Evolutionary conservation across 176 grass and related monocot species (phyloP).

Genomic region (Oryza brachyantha): DNA sequence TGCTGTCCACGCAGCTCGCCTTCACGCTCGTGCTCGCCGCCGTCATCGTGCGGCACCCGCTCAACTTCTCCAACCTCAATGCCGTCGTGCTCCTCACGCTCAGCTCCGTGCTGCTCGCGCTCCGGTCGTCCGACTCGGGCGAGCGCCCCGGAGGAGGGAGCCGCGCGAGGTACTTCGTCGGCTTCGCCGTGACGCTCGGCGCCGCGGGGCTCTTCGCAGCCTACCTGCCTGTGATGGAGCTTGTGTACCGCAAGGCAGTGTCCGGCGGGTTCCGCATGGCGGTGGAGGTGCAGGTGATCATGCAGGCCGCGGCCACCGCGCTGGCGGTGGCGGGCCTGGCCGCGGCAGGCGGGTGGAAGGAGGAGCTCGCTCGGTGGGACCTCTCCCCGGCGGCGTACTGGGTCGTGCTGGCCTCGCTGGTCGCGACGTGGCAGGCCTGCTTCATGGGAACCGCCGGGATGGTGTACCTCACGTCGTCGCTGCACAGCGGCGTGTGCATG

Average conservation of each 20-base stretch:
- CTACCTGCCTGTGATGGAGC: conserved; percentile 88
- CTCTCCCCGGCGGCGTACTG: conserved; percentile 54
- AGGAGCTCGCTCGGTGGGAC: conserved; percentile 58
- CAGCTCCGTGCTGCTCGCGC: conserved; percentile 68
- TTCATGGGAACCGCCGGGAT: conserved; percentile 90
- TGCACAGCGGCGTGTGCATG: conserved; percentile 97
- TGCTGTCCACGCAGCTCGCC: conserved; percentile 86
- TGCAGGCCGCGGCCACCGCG: conserved; percentile 80
- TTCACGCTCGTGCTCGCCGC: conserved; percentile 83
- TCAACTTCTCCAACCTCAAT: conserved; percentile 88
- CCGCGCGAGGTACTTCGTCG: conserved; percentile 47
- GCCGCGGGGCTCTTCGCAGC: conserved; percentile 74
- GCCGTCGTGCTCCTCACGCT: conserved; percentile 82
- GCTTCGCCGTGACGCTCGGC: conserved; percentile 75
- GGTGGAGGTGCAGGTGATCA: conserved; percentile 85
- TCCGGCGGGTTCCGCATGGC: conserved; percentile 63
- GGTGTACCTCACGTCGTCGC: conserved; percentile 87
- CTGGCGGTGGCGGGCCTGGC: conserved; percentile 58
- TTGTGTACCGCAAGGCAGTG: conserved; percentile 59
- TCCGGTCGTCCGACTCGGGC: conserved; percentile 44
- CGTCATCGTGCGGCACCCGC: conserved; percentile 70
- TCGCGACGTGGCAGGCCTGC: conserved; percentile 81
- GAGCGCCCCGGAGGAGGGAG: conserved; percentile 53
- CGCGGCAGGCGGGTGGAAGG: conserved; percentile 28
- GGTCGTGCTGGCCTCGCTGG: conserved; percentile 47